Base-by-base conservation (phyloP, 1,284 basidiomycete genomes). In the Sanghuangporus weigelae region DNA sequence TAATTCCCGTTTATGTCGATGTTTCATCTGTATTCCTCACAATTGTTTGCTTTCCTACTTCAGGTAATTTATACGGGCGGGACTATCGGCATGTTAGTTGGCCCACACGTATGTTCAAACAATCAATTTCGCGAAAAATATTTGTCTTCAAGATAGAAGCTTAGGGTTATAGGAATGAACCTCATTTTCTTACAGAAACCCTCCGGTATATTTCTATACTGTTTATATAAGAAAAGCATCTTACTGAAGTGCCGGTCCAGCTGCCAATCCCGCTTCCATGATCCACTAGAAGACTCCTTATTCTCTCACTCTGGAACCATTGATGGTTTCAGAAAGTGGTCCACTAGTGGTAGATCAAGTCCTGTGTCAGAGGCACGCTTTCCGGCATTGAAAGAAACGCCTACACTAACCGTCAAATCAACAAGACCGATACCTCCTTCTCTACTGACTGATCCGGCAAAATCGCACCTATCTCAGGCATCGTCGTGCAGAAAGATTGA, bases 31-130 rank as follows among this genome's bases (percentile, higher is more conserved):
- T 11, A 1, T 3, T 56, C 19, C 31, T 21, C 26, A 36, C 16
- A 53, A 16, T 23, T 55, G 81, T 26, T 10, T 40, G 50, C 3
- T 1, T 16, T 16, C 10, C 48, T 19, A 44, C 16, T 38, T 14
- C 21, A 63, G 62, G 48, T 94, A 66, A 86, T 96, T 54, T 94
- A 94, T 76, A 84, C 83, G 60, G 93, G 93, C 57, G 93, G 92
- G 36, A 95, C 92, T 0, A 91, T 95, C 68, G 92, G 92, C 11
- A 94, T 94, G 92, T 86, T 94, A 48, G 81, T 90, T 42, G 85
- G 89, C 42, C 78, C 85, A 67, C 69, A 21, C 11, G 48, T 60
- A 38, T 36, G 42, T 40, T 23, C n/a, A n/a, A 35, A 5, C 38
- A 82, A 36, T 8, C 42, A 50, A 11, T 26, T 50, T 19, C 36